Evolutionary conservation across 257 asterid species (phyloP).

Genomic region (Cruciata laevipes): DNA sequence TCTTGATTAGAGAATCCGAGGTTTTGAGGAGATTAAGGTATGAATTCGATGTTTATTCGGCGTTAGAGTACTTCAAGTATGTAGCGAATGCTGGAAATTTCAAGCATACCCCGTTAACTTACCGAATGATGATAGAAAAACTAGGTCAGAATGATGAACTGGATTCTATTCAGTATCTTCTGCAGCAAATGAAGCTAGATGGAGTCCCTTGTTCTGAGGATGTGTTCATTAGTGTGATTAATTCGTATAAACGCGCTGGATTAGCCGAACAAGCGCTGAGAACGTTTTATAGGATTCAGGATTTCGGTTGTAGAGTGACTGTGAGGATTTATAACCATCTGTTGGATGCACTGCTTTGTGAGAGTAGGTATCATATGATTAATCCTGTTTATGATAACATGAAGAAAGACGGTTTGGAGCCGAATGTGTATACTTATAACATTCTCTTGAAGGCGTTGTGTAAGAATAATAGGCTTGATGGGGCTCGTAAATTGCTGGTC

Average conservation of each 20-base stretch:
- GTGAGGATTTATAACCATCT: slow-evolving; percentile 78
- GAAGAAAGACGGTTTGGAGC: slow-evolving; percentile 83
- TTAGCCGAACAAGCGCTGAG: slow-evolving; percentile 61
- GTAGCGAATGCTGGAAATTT: slow-evolving; percentile 50
- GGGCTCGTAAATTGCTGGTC: slow-evolving; percentile 65
- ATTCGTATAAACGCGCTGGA: slow-evolving; percentile 45
- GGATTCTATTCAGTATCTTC: slow-evolving; percentile 73
- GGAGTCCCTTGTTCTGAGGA: slow-evolving; percentile 58
- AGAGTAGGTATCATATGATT: slow-evolving; percentile 64
- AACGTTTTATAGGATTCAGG: slow-evolving; percentile 68
- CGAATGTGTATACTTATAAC: slow-evolving; percentile 78
- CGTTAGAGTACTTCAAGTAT: slow-evolving; percentile 60
- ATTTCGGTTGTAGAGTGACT: slow-evolving; percentile 68
- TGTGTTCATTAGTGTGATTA: slow-evolving; percentile 50
- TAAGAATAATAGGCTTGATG: slow-evolving; percentile 59
- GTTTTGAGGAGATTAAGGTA: slow-evolving; percentile 46
- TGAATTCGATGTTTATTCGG: slow-evolving; percentile 39
- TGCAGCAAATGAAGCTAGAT: slow-evolving; percentile 85
- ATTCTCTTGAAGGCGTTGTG: slow-evolving; percentile 82
- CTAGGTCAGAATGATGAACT: slow-evolving; percentile 49
- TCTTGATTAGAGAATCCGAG: slow-evolving; percentile 43
- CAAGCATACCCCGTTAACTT: slow-evolving; percentile 68
- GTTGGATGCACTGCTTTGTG: slow-evolving; percentile 75
- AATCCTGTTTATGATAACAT: slow-evolving; percentile 67
- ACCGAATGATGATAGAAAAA: slow-evolving; percentile 60